Percentiles rank a stretch among this genome's conserved stretches.
Evolutionary conservation across 345 rosid species (phyloP).

Genomic region (Boechera stricta): DNA sequence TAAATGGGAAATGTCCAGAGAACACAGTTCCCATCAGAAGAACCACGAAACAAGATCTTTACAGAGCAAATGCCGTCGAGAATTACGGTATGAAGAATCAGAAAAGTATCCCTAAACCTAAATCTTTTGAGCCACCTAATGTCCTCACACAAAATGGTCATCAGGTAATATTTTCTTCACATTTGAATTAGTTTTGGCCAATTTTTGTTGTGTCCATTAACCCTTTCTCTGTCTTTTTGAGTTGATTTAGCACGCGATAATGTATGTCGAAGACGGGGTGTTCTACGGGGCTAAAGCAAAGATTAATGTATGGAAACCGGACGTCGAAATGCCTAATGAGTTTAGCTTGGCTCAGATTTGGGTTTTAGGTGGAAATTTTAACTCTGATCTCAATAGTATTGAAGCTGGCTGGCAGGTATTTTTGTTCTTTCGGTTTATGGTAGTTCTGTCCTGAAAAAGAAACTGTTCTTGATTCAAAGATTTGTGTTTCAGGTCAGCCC

Average conservation of each 20-base stretch:
- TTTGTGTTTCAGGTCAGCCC: slow-evolving; percentile 65
- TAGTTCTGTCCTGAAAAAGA: neutral
- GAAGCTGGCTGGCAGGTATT: slow-evolving; percentile 85
- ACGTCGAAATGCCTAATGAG: slow-evolving; percentile 68
- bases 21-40: slow-evolving; percentile 68
- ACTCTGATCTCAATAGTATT: slow-evolving; percentile 73
- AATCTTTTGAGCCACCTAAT: slow-evolving; percentile 69
- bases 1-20: slow-evolving; percentile 59
- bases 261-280: slow-evolving; percentile 64
- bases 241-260: slow-evolving; percentile 63
- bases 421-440: neutral
- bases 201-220: slow-evolving; percentile 14
- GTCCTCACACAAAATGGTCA: slow-evolving; percentile 58
- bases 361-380: slow-evolving; percentile 75
- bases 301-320: slow-evolving; percentile 77
- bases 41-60: slow-evolving; percentile 55
- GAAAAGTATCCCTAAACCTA: slow-evolving; percentile 56
- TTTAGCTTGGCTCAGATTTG: slow-evolving; percentile 78
- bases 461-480: slow-evolving; percentile 18
- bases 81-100: slow-evolving; percentile 63
- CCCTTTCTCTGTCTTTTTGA: neutral
- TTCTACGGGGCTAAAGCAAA: slow-evolving; percentile 77
- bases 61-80: slow-evolving; percentile 58
- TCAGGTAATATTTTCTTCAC: slow-evolving; percentile 39
- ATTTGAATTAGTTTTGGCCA: neutral